Percentiles rank a stretch among this genome's conserved stretches.
Evolutionary conservation across 306 rosid genomes (phyloP).

Genomic region (Sechiopsis laciniata): DNA sequence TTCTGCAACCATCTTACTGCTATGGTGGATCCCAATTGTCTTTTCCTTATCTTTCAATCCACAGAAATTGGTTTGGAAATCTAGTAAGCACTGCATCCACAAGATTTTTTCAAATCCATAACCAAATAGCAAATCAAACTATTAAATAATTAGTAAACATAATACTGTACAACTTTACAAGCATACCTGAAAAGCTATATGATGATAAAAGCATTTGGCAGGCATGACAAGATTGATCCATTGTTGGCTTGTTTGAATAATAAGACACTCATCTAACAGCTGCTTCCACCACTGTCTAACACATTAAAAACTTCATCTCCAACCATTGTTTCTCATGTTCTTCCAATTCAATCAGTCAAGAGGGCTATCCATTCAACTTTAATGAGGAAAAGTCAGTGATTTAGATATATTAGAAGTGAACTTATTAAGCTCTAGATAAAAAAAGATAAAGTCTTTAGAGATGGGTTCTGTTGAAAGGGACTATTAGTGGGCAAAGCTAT

Average conservation of each 20-base stretch:
- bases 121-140: slow-evolving; percentile 10
- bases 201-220: background rate
- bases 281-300: too few relatives aligned
- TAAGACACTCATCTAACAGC: too few relatives aligned
- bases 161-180: slow-evolving; percentile 6
- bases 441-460: background rate
- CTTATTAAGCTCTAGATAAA: background rate
- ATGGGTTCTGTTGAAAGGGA: background rate
- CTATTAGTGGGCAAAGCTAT: background rate
- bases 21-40: slow-evolving; percentile 36
- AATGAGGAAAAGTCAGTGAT: background rate
- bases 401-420: background rate
- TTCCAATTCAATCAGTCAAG: background rate
- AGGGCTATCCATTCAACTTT: background rate
- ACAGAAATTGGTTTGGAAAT: slow-evolving; percentile 27
- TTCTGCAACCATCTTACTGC: slow-evolving; percentile 38
- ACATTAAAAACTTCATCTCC: background rate
- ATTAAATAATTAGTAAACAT: slow-evolving; percentile 20
- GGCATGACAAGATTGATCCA: slow-evolving; percentile 15
- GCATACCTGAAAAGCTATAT: slow-evolving; percentile 4
- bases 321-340: background rate
- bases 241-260: too few relatives aligned
- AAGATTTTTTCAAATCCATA: slow-evolving; percentile 12
- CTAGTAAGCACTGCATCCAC: slow-evolving; percentile 1
- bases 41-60: slow-evolving; percentile 32